Conservation (phyloP, 1,284 basidiomycete species). For the Ceratobasidium papillatum region DNA sequence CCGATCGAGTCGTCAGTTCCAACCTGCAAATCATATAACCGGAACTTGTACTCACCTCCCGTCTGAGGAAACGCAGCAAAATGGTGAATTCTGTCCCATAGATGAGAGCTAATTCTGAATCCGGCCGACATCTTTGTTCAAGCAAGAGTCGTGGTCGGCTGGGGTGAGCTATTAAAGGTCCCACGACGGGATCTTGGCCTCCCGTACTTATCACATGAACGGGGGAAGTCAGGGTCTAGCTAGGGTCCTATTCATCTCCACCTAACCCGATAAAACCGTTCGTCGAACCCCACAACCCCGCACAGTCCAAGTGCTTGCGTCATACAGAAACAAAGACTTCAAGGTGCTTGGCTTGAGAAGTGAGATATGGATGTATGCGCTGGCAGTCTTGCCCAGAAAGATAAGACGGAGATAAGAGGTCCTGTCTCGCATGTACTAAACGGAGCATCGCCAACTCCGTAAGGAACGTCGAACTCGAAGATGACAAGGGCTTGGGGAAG, state of each 20-base stretch:
- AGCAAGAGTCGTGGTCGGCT: neutral
- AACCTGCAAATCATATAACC: too few species aligned
- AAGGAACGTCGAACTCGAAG: neutral
- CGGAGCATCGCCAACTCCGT: neutral
- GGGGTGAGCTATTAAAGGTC: conserved; percentile 11
- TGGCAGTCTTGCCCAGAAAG: conserved; percentile 10
- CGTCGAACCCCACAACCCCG: neutral
- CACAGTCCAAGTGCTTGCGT: conserved; percentile 1
- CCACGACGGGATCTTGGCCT: conserved; percentile 11
- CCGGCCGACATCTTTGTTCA: conserved; percentile 29
- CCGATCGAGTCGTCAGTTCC: neutral
- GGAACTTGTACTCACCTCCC: conserved; percentile 66
- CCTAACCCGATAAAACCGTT: conserved; percentile 24
- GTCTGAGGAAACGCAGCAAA: conserved; percentile 95
- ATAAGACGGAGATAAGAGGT: neutral
- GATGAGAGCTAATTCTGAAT: conserved; percentile 77
- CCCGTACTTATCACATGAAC: neutral
- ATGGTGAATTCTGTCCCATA: conserved; percentile 94
- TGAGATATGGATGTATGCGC: neutral
- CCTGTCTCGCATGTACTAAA: neutral
- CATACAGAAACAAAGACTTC: neutral
- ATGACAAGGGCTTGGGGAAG: neutral
- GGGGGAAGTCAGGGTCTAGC: neutral
- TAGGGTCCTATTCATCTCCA: neutral
- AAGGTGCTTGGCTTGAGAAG: neutral